Evolutionary conservation across 768 basidiomycete species (phyloP), one percentile per base, ranked within the genome.

Genomic region (Mycena latifolia): DNA sequence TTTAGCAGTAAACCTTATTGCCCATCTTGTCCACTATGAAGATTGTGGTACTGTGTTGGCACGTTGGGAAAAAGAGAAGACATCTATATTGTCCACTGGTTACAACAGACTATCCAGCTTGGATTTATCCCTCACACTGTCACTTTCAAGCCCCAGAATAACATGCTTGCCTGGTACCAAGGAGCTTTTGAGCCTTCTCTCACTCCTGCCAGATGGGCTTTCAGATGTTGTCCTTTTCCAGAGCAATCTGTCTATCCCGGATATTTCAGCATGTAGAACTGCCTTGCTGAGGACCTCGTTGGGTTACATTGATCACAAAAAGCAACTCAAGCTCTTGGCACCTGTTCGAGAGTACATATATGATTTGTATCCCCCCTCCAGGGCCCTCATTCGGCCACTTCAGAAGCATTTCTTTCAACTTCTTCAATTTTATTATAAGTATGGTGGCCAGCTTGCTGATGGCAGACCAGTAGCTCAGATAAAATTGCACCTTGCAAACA

Each of bases 1-100:
- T 14, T 50, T 63, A 20, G 61, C 61, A n/a, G 43, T 63, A 5
- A 33, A 27, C 18, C 61, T 63, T 37, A 65, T 65, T 25, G 56
- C 63, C 11, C 55, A 47, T 28, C 27, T 56, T 6, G 63, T 55
- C 1, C 46, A 55, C 8, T 29, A 43, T 20, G 63, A 64, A n/a
- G 63, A 55, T 3, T 50, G 35, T 29, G 28, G 22, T 3, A 37
- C 8, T 35, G 46, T 55, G 1, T 25, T 65, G 14, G n/a, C 25
- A 0, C 63, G 56, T 29, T 65, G 63, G 63, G 29, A 58, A 27
- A 14, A 11, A 11, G 50, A 56, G 20, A 65, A 53, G 17, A 65
- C 56, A 6, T 27, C 56, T 7, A 39, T 53, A 12, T 50, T 65
- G 5, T 65, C 63, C 27, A 55, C 33, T 27, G 63, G 63, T 18